Conservation (phyloP, 1,284 basidiomycete species). For the Papiliotrema fonsecae region DNA sequence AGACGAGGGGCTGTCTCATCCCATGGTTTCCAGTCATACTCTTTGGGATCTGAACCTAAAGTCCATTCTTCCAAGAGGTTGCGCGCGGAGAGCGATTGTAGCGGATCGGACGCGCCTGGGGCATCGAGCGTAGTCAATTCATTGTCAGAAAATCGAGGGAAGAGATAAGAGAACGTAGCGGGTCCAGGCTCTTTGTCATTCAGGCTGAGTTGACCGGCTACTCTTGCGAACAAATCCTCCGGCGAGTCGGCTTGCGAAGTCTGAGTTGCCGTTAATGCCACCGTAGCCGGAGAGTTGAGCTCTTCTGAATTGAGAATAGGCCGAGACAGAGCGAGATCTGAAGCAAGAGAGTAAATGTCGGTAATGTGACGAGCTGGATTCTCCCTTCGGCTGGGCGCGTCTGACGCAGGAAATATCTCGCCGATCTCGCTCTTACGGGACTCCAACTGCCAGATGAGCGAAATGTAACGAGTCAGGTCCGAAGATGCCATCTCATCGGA, state of each 20-base stretch:
- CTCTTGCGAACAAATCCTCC: constrained; percentile 29
- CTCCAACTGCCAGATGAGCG: not conserved
- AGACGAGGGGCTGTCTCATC: not conserved
- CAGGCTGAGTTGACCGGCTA: constrained; percentile 25
- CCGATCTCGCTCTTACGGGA: not conserved
- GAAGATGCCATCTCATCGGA: constrained; percentile 2
- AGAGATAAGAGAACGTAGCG: constrained; percentile 12
- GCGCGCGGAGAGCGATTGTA: not conserved
- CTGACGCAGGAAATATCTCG: constrained; percentile 2
- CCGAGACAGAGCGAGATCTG: constrained; percentile 19
- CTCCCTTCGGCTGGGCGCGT: not conserved
- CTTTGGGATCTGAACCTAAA: constrained; percentile 11
- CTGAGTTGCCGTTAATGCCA: not conserved
- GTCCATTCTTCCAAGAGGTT: constrained; percentile 29
- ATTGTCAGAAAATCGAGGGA: not conserved
- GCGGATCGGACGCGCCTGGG: not conserved
- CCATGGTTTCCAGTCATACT: constrained; percentile 28
- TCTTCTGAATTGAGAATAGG: constrained; percentile 16
- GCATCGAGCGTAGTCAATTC: not conserved
- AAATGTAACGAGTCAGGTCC: constrained; percentile 8
- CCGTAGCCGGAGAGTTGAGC: not conserved
- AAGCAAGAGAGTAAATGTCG: constrained; percentile 9
- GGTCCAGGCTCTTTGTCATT: constrained; percentile 15
- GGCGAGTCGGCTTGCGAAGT: constrained; percentile 2
- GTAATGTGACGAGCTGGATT: not conserved